phyloP scores from a whole-genome alignment of 768 basidiomycete genomes.

The Suillus lakei region DNA sequence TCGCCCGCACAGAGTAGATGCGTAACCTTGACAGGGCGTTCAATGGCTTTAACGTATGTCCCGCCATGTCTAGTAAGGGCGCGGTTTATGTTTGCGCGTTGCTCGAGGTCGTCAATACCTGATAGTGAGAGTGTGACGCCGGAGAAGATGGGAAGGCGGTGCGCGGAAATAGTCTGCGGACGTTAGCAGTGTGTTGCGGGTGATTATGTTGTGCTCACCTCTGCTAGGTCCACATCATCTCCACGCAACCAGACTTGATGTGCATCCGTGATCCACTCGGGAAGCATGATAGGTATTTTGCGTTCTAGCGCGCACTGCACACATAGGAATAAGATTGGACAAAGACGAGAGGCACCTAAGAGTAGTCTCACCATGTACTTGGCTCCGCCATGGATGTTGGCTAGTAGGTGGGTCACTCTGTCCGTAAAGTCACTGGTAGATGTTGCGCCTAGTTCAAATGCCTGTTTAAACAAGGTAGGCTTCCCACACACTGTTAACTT shows the following conservation, averaged over 20 bases:
- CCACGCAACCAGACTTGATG: slow-evolving; percentile 80
- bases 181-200: not conserved
- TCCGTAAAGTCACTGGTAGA: slow-evolving; percentile 78
- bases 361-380: slow-evolving; percentile 72
- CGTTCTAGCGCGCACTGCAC: slow-evolving; percentile 80
- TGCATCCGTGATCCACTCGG: slow-evolving; percentile 77
- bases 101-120: slow-evolving; percentile 66
- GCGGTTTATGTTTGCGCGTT: slow-evolving; percentile 67
- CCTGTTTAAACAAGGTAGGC: slow-evolving; percentile 76
- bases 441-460: slow-evolving; percentile 79
- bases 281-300: slow-evolving; percentile 77
- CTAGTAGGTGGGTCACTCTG: slow-evolving; percentile 86
- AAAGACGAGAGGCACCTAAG: slow-evolving; percentile 1
- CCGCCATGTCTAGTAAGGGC: slow-evolving; percentile 67
- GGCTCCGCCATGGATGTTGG: slow-evolving; percentile 76
- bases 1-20: slow-evolving; percentile 82
- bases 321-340: slow-evolving; percentile 6
- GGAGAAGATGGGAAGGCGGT: slow-evolving; percentile 77
- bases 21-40: slow-evolving; percentile 79
- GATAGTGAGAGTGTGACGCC: slow-evolving; percentile 74
- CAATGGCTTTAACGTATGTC: slow-evolving; percentile 72
- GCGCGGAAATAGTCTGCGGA: slow-evolving; percentile 55
- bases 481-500: slow-evolving; percentile 31
- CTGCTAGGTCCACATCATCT: slow-evolving; percentile 72
- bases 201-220: slow-evolving; percentile 46